Evolutionary conservation across 495 filamentous ascomycete genomes (phyloP).

Genomic region (Aspergillus indologenus): DNA sequence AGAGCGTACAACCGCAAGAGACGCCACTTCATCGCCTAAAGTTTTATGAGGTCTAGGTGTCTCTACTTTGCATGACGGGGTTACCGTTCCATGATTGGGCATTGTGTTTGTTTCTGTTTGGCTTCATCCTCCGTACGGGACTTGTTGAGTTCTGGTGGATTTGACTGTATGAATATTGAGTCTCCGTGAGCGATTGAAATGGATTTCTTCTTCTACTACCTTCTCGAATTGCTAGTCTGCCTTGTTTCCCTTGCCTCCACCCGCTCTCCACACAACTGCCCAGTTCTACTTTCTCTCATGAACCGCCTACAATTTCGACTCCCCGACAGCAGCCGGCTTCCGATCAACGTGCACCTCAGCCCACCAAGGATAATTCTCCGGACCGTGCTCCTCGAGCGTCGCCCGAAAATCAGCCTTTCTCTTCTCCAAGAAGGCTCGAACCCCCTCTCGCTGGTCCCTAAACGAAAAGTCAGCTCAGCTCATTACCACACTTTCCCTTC

Average conservation of each 20-base stretch:
- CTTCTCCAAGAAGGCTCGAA: slow-evolving; percentile 47
- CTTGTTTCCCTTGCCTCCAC: no score
- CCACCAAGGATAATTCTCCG: slow-evolving; percentile 34
- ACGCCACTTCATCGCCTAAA: slow-evolving; percentile 54
- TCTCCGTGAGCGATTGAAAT: not conserved
- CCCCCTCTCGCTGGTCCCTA: slow-evolving; percentile 49
- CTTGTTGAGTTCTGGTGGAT: not conserved
- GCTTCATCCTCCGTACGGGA: slow-evolving; percentile 7
- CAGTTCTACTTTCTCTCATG: not conserved
- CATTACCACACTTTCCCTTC: no score
- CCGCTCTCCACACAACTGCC: no score
- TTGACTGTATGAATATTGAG: not conserved
- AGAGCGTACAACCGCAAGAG: slow-evolving; percentile 94
- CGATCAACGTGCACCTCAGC: slow-evolving; percentile 26
- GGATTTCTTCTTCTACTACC: not conserved
- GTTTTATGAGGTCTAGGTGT: not conserved
- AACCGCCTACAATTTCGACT: slow-evolving; percentile 32
- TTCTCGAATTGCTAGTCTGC: not conserved
- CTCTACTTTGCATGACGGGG: slow-evolving; percentile 1
- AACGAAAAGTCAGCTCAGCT: no score
- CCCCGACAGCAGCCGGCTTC: slow-evolving; percentile 16
- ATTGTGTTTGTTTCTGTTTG: slow-evolving; percentile 12
- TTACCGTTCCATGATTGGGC: not conserved
- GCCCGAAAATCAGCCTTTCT: slow-evolving; percentile 51
- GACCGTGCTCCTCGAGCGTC: slow-evolving; percentile 25